Evolutionary conservation across 495 filamentous ascomycete genomes (phyloP), one percentile per base, ranked within the genome.

Genomic region (Aspergillus leporis): DNA sequence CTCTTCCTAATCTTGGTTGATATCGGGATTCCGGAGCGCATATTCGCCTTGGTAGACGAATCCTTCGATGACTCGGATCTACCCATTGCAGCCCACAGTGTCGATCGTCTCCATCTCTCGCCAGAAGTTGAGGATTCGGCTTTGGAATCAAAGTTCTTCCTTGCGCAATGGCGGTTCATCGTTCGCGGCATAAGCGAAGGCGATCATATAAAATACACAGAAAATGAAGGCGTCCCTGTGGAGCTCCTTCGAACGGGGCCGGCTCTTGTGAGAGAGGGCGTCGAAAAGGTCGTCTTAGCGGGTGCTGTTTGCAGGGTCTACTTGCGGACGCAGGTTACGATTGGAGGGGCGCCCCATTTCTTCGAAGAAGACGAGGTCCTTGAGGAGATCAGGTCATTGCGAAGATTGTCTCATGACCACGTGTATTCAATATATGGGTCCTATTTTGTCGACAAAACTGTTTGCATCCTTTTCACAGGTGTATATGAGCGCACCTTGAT

Each of bases 1-100:
- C 81, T 96, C 53, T 98, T 96, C 62, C 80, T 98, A 32, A 90
- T 92, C 32, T 81, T 97, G 32, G 79, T 86, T 41, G 88, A 93
- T 56, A 78, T 96, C 51, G 90, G 88, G 0, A 83, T 91, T 13
- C 87, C 93, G 0, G 87, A 91, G 58, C 88, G 88, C 70, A 95
- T 97, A 51, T 97, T 97, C 64, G 83, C 85, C 18, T 76, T 93
- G 41, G 86, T 96, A 47, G 91, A 96, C 67, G 85, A 89, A 57
- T 93, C 90, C 5, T 91, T 88, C 79, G 91, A 95, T 62, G 93
- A 98, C 66, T 83, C 88, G 48, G 93, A 98, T 73, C 80, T 98
- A 18, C 93, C 93, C 0, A 77, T 97, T 52, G 80, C 89, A 0
- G 80, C 85, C 46, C 87, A 89, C 61, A 85, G 87, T 48, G 78